Base-by-base conservation (phyloP, 768 basidiomycete genomes). In the Mycena polygramma region DNA sequence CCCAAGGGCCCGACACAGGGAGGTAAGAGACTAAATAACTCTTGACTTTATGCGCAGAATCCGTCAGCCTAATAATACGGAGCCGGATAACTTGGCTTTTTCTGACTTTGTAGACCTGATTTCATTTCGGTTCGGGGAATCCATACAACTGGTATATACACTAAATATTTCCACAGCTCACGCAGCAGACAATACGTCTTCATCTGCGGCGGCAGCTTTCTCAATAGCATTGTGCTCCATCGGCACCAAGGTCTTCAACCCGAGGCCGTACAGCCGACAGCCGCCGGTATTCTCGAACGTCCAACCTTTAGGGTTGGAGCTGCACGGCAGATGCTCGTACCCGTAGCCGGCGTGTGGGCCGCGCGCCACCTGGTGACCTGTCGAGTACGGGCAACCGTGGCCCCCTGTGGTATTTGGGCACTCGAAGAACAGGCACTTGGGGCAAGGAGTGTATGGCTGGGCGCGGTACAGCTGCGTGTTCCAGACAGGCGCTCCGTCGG, bases 201-300 rank as follows among this genome's bases (percentile, higher is more conserved):
- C 54, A 10, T 24, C 20, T 6, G 46, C 14, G 46, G 4, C 54
- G 39, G 19, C 41, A 7, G 41, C 41, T 41, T 11, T n/a, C 30
- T 55, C 24, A 13, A 15, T 35, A 14, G 15, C 26, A 17, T 13
- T 35, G 19, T 4, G 24, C 37, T 57, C 9, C 30, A 36, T 2
- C 20, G 55, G 60, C 24, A 45, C 46, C 60, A 69, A 43, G 17
- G 20, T 49, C 24, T 36, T 58, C 55, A 63, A 15, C 4, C 68
- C 68, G 20, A 63, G 54, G 37, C 24, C 19, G 22, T 69, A 69
- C 48, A 63, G 19, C 37, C 46, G 43, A n/a, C 68, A 69, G 13
- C 68, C 63, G 41, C 54, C 68, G 8, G 68, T 69, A 17, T 57
- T 69, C 61, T 63, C 61, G 54, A 57, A 69, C 61, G 68, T 69